A percentile compares a stretch with the other conserved stretches of the same genome.
These are phyloP conservation scores for Salix brachista DNA, from an alignment of 345 rosid genomes.

Conservation along the genomic window DNA sequence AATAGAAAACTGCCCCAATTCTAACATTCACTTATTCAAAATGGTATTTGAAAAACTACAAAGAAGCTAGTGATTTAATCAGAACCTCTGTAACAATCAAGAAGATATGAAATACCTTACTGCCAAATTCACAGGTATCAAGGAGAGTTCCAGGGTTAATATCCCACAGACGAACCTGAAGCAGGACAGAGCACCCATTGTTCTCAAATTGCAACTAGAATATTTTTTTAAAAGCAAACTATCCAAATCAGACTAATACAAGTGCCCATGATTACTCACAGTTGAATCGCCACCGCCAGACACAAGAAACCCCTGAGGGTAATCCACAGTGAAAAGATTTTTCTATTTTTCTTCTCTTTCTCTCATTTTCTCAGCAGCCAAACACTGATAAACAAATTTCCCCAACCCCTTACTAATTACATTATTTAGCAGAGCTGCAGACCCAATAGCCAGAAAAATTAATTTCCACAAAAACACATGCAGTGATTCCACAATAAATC, in stretches of 20 bases:
- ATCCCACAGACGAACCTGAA: constrained; percentile 91
- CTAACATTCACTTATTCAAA: not conserved
- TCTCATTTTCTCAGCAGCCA: no score
- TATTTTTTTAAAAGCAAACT: not conserved
- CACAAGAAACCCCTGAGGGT: constrained; percentile 61
- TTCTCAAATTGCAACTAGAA: no score
- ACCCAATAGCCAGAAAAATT: no score
- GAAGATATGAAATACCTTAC: constrained; percentile 43
- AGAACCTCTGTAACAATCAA: constrained; percentile 3
- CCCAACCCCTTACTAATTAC: no score
- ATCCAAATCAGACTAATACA: not conserved
- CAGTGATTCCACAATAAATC: no score
- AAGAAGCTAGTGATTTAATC: not conserved
- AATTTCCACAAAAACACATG: no score
- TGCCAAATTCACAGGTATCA: constrained; percentile 70
- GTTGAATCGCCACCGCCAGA: constrained; percentile 97
- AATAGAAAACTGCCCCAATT: not conserved
- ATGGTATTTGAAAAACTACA: not conserved
- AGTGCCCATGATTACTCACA: constrained; percentile 41
- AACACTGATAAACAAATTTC: no score
- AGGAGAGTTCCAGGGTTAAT: constrained; percentile 71
- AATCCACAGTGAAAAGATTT: constrained; percentile 43
- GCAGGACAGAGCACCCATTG: no score
- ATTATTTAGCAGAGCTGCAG: no score
- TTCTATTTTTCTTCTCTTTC: no score